phyloP scores from a whole-genome alignment of 164 flowering plant genomes.

The Piper betle region DNA sequence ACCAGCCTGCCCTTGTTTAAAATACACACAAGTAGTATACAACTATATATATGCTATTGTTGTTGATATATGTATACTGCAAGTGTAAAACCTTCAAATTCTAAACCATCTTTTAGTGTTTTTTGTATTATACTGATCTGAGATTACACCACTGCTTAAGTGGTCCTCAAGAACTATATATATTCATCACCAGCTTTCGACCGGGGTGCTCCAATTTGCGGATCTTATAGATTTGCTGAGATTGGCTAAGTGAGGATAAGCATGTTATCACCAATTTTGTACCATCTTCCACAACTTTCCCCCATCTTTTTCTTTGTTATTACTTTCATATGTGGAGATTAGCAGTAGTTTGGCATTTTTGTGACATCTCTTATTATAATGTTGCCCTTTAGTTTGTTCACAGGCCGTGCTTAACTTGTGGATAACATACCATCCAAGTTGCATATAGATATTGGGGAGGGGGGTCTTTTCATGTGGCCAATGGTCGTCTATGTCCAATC shows the following conservation, averaged over 20 bases:
- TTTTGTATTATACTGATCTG: no score
- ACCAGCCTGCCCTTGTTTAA: no score
- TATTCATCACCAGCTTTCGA: background rate
- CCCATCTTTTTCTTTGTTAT: slow-evolving; percentile 1
- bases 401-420: background rate
- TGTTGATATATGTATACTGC: no score
- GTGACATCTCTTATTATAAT: background rate
- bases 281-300: background rate
- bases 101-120: no score
- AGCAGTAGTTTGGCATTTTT: slow-evolving; percentile 4
- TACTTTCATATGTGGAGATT: background rate
- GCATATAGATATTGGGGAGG: no score
- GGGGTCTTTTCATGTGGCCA: background rate
- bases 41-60: no score
- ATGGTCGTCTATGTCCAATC: slow-evolving; percentile 6
- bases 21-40: no score
- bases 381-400: background rate
- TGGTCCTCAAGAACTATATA: background rate
- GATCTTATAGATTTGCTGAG: background rate
- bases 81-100: no score
- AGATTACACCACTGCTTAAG: background rate
- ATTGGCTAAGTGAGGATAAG: slow-evolving; percentile 37
- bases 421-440: background rate
- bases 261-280: slow-evolving; percentile 14
- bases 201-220: background rate